Conservation (phyloP, 129 eudicot species). For the Centella asiatica region DNA sequence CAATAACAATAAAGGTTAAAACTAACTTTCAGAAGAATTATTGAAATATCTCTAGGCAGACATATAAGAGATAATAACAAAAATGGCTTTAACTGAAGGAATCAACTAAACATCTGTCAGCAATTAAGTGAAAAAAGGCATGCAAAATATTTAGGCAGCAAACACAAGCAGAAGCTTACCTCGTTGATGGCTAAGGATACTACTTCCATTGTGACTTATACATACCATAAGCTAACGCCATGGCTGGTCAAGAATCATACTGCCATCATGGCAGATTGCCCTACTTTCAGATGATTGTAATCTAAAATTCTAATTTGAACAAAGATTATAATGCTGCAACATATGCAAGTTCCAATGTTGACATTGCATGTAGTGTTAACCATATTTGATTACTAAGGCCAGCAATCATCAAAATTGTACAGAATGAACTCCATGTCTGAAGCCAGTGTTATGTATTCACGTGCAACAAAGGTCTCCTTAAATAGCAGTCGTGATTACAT, state of each 20-base stretch:
- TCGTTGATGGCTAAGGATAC: background rate
- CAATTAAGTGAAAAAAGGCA: background rate
- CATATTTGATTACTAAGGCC: background rate
- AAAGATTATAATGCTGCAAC: background rate
- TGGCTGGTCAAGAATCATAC: background rate
- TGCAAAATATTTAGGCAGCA: background rate
- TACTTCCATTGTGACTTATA: constrained; percentile 1
- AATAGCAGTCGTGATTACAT: background rate
- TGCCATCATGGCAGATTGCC: constrained; percentile 8
- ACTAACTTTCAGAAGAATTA: background rate
- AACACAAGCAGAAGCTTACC: background rate
- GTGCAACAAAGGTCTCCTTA: background rate
- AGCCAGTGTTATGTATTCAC: background rate
- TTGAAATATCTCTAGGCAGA: background rate
- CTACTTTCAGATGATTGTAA: background rate
- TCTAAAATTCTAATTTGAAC: background rate
- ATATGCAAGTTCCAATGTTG: constrained; percentile 1
- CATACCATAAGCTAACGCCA: background rate
- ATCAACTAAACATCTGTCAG: background rate
- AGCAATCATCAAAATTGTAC: background rate
- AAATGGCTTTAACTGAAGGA: background rate
- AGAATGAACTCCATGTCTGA: background rate
- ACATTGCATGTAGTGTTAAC: background rate
- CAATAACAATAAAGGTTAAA: background rate
- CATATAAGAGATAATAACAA: background rate